These are phyloP conservation scores for Russula sp. DNA, from an alignment of 768 basidiomycete genomes.

Conservation along the genomic window DNA sequence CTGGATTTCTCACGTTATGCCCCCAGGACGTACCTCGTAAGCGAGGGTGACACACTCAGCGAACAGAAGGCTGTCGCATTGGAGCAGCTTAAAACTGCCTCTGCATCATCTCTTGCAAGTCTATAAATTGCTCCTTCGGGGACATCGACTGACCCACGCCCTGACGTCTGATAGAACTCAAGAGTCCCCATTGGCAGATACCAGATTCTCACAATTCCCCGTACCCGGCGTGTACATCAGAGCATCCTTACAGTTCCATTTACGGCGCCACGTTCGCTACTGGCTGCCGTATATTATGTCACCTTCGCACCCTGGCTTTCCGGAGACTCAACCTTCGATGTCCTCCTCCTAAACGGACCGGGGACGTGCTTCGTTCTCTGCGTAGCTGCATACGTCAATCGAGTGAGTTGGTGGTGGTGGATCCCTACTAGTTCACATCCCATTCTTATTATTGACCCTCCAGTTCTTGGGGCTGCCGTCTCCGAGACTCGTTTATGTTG, in stretches of 20 bases:
- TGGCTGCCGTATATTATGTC: conserved; percentile 53
- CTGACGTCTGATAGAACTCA: neutral
- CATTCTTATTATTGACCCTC: conserved; percentile 2
- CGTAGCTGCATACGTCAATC: conserved; percentile 58
- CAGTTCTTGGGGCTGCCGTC: conserved; percentile 71
- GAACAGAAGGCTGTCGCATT: conserved; percentile 57
- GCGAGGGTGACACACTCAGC: conserved; percentile 77
- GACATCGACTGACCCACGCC: neutral
- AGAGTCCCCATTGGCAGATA: conserved; percentile 28
- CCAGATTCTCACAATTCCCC: conserved; percentile 62
- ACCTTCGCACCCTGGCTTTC: conserved; percentile 39
- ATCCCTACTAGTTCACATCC: neutral
- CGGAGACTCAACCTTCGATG: conserved; percentile 47
- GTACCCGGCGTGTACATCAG: conserved; percentile 86
- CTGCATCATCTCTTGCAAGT: conserved; percentile 20
- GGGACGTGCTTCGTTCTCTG: conserved; percentile 87
- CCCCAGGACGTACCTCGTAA: conserved; percentile 73
- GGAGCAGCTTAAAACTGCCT: conserved; percentile 40
- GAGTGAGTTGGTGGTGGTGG: conserved; percentile 39
- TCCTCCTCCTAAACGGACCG: conserved; percentile 88
- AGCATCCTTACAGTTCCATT: conserved; percentile 59
- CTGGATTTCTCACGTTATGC: conserved; percentile 71
- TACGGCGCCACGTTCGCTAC: conserved; percentile 56
- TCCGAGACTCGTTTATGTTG: conserved; percentile 77
- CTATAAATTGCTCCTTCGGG: neutral